Evolutionary conservation across 345 rosid genomes (phyloP).

Genomic region (Brassica carinata): DNA sequence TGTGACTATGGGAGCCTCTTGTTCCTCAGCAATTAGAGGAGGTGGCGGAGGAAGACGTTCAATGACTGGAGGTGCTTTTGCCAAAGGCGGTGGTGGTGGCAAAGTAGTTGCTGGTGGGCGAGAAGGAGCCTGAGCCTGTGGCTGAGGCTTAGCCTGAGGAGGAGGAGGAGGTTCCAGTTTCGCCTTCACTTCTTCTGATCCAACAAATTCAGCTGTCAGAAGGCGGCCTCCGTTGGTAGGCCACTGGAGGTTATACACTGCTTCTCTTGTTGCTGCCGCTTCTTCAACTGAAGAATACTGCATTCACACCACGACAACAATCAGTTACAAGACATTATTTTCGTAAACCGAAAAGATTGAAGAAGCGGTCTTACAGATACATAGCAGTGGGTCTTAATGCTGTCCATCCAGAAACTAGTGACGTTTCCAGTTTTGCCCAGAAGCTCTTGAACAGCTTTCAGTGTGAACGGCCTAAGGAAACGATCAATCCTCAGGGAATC

Average conservation of each 20-base stretch:
- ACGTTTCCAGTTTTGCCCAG: slow-evolving; percentile 86
- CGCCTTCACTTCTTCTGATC: slow-evolving; percentile 74
- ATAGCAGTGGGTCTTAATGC: slow-evolving; percentile 96
- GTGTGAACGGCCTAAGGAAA: slow-evolving; percentile 92
- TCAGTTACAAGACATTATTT: not conserved
- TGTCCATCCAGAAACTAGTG: slow-evolving; percentile 94
- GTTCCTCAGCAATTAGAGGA: slow-evolving; percentile 52
- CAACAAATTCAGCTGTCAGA: slow-evolving; percentile 84
- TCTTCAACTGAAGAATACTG: slow-evolving; percentile 92
- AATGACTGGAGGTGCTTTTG: slow-evolving; percentile 49
- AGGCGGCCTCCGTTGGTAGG: slow-evolving; percentile 91
- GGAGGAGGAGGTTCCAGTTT: slow-evolving; percentile 60
- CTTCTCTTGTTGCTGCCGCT: slow-evolving; percentile 82
- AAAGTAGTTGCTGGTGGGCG: slow-evolving; percentile 53
- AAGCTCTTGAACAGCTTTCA: slow-evolving; percentile 97
- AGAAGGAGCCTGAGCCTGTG: slow-evolving; percentile 50
- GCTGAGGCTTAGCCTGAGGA: slow-evolving; percentile 49
- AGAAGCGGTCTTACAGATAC: slow-evolving; percentile 64
- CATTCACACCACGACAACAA: slow-evolving; percentile 20
- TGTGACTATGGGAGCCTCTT: slow-evolving; percentile 84
- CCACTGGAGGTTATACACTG: slow-evolving; percentile 92
- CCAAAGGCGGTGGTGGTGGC: slow-evolving; percentile 63
- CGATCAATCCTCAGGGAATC: slow-evolving; percentile 83
- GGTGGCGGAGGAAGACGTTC: slow-evolving; percentile 71
- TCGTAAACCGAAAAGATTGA: not conserved